Evolutionary conservation across 1,284 basidiomycete genomes (phyloP).

Genomic region (Moesziomyces parantarcticus): DNA sequence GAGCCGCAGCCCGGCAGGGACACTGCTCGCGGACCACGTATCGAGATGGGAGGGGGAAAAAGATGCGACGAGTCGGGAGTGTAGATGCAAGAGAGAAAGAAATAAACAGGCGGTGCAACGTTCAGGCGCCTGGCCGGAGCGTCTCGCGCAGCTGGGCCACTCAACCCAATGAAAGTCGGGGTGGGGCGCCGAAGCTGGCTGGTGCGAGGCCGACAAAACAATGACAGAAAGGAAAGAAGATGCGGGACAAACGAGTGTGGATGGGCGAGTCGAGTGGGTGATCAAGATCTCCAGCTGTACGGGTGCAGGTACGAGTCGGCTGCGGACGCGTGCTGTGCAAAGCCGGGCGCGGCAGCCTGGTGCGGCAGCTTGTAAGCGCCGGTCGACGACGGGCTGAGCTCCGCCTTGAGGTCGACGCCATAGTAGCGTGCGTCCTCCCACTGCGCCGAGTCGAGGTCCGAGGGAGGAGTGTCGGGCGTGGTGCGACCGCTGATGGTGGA

Average conservation of each 20-base stretch:
- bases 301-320: slow-evolving; percentile 42
- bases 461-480: slow-evolving; percentile 62
- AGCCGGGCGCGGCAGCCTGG: slow-evolving; percentile 1
- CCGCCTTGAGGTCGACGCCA: slow-evolving; percentile 19
- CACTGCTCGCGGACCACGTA: background rate
- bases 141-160: background rate
- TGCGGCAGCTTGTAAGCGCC: slow-evolving; percentile 25
- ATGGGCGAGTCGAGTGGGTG: fast-evolving
- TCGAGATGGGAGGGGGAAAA: background rate
- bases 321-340: slow-evolving; percentile 16
- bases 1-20: no score
- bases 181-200: no score
- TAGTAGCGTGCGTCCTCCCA: slow-evolving; percentile 46
- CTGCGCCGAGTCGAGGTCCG: slow-evolving; percentile 47
- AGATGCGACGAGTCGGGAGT: background rate
- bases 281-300: slow-evolving; percentile 39
- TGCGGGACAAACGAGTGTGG: background rate
- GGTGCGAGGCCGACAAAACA: slow-evolving; percentile 4
- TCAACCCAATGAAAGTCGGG: no score
- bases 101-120: no score
- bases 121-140: background rate
- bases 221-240: background rate
- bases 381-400: slow-evolving; percentile 20
- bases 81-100: background rate
- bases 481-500: slow-evolving; percentile 53